Percentiles rank a stretch among this genome's conserved stretches.
Evolutionary conservation across 306 rosid species (phyloP).

Genomic region (Begonia masoniana): DNA sequence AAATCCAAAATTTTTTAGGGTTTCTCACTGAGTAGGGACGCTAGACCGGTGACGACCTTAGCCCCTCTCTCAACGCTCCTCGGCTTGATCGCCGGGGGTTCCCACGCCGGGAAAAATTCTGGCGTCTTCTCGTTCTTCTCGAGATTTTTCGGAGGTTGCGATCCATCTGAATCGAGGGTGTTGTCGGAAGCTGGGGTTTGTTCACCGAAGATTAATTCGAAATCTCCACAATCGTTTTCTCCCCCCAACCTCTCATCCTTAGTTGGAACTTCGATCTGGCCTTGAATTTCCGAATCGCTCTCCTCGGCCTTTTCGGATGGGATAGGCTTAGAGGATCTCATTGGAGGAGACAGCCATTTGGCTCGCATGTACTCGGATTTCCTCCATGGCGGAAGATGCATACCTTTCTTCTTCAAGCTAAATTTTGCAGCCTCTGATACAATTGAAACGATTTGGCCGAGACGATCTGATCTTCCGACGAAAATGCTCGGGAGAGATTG

Average conservation of each 20-base stretch:
- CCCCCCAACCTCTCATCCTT: conserved; percentile 4
- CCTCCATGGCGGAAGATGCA: conserved; percentile 80
- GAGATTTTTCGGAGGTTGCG: conserved; percentile 7
- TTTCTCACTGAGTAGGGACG: conserved; percentile 9
- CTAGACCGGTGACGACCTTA: conserved; percentile 43
- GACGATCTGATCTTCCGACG: conserved; percentile 53
- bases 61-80: conserved; percentile 24
- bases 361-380: conserved; percentile 52
- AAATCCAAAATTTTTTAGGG: too few species aligned
- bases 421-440: conserved; percentile 73
- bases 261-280: background rate
- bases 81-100: conserved; percentile 39
- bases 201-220: too few species aligned
- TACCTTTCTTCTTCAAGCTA: conserved; percentile 65
- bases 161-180: conserved; percentile 4
- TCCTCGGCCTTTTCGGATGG: background rate
- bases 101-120: conserved; percentile 13
- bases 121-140: conserved; percentile 11
- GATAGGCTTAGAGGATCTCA: conserved; percentile 5
- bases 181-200: too few species aligned
- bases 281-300: background rate
- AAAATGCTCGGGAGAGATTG: conserved; percentile 55
- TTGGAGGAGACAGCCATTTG: conserved; percentile 61
- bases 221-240: background rate
- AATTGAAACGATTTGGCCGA: conserved; percentile 34